Evolutionary conservation across 352 stramenopile genomes (phyloP), one percentile per base, ranked within the genome.

Genomic region (Thraustotheca clavata): DNA sequence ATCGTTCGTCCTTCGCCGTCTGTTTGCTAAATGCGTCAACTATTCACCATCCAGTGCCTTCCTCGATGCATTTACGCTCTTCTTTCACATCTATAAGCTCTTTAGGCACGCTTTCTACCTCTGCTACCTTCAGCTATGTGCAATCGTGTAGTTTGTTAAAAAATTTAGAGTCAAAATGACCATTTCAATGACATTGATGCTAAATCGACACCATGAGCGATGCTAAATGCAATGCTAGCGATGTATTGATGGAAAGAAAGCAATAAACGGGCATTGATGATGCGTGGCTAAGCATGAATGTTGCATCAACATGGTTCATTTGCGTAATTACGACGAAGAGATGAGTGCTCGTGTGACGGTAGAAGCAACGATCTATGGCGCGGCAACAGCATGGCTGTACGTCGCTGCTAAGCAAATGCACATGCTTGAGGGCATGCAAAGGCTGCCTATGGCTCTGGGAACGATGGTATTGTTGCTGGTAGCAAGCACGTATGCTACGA

Each of bases 1-100:
- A 97, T 97, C 4, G 26, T 74, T 4, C 48, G n/a, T 59, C 9
- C 47, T 34, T 4, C 49, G 3, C 40, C 38, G 35, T n/a, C n/a
- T n/a, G n/a, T n/a, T n/a, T n/a, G n/a, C n/a, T n/a, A n/a, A n/a
- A n/a, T n/a, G n/a, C n/a, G n/a, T n/a, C n/a, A n/a, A n/a, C n/a
- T n/a, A n/a, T n/a, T n/a, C n/a, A n/a, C n/a, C n/a, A n/a, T n/a
- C n/a, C n/a, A n/a, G n/a, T n/a, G n/a, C n/a, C n/a, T n/a, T n/a
- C n/a, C n/a, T n/a, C n/a, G n/a, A n/a, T n/a, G n/a, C n/a, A n/a
- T n/a, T n/a, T n/a, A n/a, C n/a, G n/a, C n/a, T n/a, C n/a, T n/a
- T n/a, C n/a, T n/a, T n/a, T n/a, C n/a, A n/a, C n/a, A n/a, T n/a
- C n/a, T n/a, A n/a, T n/a, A n/a, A n/a, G n/a, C n/a, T n/a, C n/a